Conservation (phyloP, 306 rosid species). For the Vigna hirtella region DNA sequence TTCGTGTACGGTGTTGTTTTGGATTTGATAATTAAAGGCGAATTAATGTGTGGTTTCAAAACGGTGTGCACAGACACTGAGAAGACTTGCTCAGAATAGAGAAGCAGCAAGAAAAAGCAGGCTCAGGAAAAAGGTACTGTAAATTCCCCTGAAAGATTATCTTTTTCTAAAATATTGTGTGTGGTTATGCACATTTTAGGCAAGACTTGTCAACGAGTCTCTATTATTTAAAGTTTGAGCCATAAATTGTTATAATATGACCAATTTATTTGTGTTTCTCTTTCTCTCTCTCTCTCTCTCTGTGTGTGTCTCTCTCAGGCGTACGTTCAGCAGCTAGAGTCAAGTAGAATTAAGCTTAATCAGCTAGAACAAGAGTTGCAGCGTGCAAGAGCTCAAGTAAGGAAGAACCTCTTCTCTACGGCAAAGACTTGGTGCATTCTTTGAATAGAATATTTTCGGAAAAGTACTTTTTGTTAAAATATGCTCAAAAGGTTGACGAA, state of each 20-base stretch:
- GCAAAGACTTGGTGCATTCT: conserved; percentile 19
- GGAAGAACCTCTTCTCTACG: conserved; percentile 18
- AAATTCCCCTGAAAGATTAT: conserved; percentile 17
- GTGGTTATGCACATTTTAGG: conserved; percentile 43
- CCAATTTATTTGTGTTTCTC: not conserved
- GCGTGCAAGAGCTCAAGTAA: conserved; percentile 84
- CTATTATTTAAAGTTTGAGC: conserved; percentile 10
- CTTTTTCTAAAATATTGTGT: not conserved
- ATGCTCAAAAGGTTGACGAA: not conserved
- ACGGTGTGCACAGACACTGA: conserved; percentile 66
- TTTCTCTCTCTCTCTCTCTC: not conserved
- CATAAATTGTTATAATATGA: not conserved
- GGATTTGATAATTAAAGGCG: not conserved
- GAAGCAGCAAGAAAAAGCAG: conserved; percentile 99
- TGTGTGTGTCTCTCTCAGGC: conserved; percentile 57
- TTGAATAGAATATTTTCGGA: not conserved
- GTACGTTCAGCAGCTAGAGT: conserved; percentile 93
- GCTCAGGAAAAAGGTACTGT: conserved; percentile 87
- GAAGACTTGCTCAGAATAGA: conserved; percentile 99
- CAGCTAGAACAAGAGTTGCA: conserved; percentile 95
- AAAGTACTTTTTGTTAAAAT: not conserved
- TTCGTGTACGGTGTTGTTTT: not conserved
- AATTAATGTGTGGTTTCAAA: conserved; percentile 21
- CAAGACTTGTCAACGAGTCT: conserved; percentile 30
- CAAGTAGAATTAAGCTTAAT: conserved; percentile 94